These are phyloP conservation scores for Amylocarpus encephaloides DNA, from an alignment of 2,329 filamentous ascomycete species.

Conservation along the genomic window DNA sequence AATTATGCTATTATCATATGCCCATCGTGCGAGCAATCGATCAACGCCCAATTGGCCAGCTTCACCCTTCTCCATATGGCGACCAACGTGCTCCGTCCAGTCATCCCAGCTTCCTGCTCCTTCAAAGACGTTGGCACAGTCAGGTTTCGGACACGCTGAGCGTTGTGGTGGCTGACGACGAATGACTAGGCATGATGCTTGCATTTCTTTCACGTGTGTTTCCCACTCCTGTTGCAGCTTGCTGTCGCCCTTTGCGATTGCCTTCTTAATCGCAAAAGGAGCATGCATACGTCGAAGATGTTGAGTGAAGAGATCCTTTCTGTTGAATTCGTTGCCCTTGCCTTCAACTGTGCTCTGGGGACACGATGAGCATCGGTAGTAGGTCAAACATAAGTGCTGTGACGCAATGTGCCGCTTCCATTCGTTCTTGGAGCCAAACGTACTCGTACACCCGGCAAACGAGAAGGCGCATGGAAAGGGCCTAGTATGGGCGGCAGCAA, in stretches of 20 bases:
- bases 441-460: conserved; percentile 74
- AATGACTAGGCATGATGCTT: conserved; percentile 64
- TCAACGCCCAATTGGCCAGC: conserved; percentile 52
- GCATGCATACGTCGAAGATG: conserved; percentile 93
- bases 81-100: conserved; percentile 86
- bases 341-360: conserved; percentile 47
- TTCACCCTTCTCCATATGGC: conserved; percentile 76
- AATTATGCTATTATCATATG: conserved; percentile 57
- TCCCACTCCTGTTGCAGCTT: conserved; percentile 59
- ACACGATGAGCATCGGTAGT: conserved; percentile 58
- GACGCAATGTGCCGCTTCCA: conserved; percentile 95
- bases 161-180: conserved; percentile 63
- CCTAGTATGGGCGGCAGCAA: conserved; percentile 61
- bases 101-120: conserved; percentile 77
- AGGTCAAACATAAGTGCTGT: conserved; percentile 71
- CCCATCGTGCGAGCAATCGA: conserved; percentile 52
- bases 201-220: conserved; percentile 61
- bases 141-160: conserved; percentile 64
- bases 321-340: conserved; percentile 71
- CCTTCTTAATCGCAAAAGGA: conserved; percentile 56
- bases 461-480: conserved; percentile 83
- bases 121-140: conserved; percentile 66
- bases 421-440: conserved; percentile 90
- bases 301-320: conserved; percentile 93
- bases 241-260: conserved; percentile 50